Percentiles rank a stretch among this genome's conserved stretches.
Evolutionary conservation across 2,329 filamentous ascomycete species (phyloP).

Genomic region (Microdochium bolleyi): DNA sequence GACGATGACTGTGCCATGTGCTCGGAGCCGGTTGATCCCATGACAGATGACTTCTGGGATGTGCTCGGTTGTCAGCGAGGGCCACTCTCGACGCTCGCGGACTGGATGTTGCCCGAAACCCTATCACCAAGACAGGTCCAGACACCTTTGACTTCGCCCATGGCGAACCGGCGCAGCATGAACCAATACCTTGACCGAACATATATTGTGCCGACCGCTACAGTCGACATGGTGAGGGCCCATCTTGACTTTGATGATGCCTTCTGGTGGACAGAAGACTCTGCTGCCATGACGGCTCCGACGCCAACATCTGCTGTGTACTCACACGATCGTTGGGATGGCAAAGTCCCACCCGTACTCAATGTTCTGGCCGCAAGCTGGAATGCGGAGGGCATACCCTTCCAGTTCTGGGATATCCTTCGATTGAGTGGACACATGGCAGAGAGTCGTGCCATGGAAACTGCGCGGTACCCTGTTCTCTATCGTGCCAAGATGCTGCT

Average conservation of each 20-base stretch:
- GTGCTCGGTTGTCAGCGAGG: conserved; percentile 43
- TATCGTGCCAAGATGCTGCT: conserved; percentile 47
- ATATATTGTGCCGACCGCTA: conserved; percentile 32
- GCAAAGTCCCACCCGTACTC: conserved; percentile 38
- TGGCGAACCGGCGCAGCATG: conserved; percentile 38
- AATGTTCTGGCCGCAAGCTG: conserved; percentile 42
- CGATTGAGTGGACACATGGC: conserved; percentile 42
- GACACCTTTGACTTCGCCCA: conserved; percentile 41
- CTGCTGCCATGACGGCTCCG: conserved; percentile 28
- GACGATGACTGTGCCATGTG: conserved; percentile 39
- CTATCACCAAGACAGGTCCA: conserved; percentile 39
- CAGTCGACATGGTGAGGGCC: conserved; percentile 30
- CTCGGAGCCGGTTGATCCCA: conserved; percentile 24
- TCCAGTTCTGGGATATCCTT: conserved; percentile 45
- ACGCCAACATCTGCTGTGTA: conserved; percentile 30
- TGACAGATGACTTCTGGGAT: conserved; percentile 37
- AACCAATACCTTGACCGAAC: conserved; percentile 42
- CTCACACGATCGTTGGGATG: conserved; percentile 6
- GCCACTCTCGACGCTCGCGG: conserved; percentile 35
- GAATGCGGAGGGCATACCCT: conserved; percentile 39
- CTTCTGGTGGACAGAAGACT: conserved; percentile 50
- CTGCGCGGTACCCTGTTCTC: conserved; percentile 38
- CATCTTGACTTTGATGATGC: conserved; percentile 46
- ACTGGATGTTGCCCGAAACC: conserved; percentile 40
- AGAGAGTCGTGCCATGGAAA: conserved; percentile 37